Conservation (phyloP, 148 eudicot genomes). For the Nepenthes mirabilis region DNA sequence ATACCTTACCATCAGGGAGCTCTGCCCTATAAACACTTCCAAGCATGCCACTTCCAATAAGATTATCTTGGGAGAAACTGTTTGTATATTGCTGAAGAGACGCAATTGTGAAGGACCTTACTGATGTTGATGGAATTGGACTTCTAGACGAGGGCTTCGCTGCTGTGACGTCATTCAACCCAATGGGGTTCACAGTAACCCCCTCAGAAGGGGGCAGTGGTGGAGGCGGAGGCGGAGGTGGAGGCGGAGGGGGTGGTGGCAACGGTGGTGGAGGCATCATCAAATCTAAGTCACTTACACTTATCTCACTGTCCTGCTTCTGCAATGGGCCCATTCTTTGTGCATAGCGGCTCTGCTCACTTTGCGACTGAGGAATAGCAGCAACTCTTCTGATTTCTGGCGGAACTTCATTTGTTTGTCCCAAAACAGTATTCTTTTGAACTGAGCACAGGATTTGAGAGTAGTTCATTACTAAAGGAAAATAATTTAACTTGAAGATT, state of each 20-base stretch:
- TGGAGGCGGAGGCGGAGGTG: conserved; percentile 27
- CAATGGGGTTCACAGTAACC: conserved; percentile 26
- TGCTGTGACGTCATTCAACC: conserved; percentile 17
- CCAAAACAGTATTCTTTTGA: conserved; percentile 19
- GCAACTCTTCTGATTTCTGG: conserved; percentile 13
- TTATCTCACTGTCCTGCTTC: conserved; percentile 12
- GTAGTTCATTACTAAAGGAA: no score
- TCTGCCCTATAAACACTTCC: conserved; percentile 83
- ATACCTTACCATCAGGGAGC: conserved; percentile 76
- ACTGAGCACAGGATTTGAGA: conserved; percentile 13
- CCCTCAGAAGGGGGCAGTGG: conserved; percentile 19
- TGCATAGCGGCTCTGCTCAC: conserved; percentile 18
- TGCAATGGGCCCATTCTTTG: conserved; percentile 19
- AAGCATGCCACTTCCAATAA: conserved; percentile 79
- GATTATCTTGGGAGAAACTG: conserved; percentile 92
- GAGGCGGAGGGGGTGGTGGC: conserved; percentile 29
- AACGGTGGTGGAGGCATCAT: conserved; percentile 37
- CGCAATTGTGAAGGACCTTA: conserved; percentile 63
- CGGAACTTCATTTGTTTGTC: conserved; percentile 26
- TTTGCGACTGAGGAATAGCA: conserved; percentile 15
- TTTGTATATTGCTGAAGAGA: conserved; percentile 87
- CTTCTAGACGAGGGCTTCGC: conserved; percentile 16
- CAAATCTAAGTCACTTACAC: conserved; percentile 28
- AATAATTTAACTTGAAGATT: no score
- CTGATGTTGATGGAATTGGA: conserved; percentile 28